These are phyloP conservation scores for Crucibulum parvulum DNA, from an alignment of 1,284 basidiomycete species.

Conservation along the genomic window DNA sequence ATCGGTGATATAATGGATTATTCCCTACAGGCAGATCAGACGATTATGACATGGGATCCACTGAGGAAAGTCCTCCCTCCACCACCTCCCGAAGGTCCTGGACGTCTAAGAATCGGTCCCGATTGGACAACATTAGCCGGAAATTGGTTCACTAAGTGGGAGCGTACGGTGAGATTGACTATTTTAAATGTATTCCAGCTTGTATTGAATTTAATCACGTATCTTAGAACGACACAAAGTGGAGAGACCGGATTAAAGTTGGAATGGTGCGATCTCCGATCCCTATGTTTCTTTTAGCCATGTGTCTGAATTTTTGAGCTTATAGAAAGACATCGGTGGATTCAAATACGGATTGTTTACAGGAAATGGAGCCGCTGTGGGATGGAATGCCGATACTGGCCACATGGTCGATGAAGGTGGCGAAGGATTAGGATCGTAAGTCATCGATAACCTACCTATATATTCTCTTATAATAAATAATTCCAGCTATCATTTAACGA, in stretches of 20 bases:
- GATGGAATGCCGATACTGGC: conserved; percentile 48
- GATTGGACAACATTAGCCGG: conserved; percentile 50
- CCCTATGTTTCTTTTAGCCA: background rate
- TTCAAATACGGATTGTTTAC: conserved; percentile 48
- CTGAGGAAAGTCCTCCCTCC: conserved; percentile 47
- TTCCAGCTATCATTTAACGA: conserved; percentile 43
- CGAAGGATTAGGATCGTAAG: conserved; percentile 40
- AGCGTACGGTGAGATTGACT: conserved; percentile 37
- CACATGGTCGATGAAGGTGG: conserved; percentile 48
- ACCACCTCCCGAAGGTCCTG: conserved; percentile 42
- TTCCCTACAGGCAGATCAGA: conserved; percentile 44
- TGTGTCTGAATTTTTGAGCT: background rate
- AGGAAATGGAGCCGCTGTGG: conserved; percentile 44
- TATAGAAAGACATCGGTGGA: conserved; percentile 41
- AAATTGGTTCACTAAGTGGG: conserved; percentile 54
- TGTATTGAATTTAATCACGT: background rate
- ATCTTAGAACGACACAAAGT: conserved; percentile 40
- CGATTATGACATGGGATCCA: conserved; percentile 50
- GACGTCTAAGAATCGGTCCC: conserved; percentile 46
- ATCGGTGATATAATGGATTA: conserved; percentile 50
- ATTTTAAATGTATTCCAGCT: too few species aligned
- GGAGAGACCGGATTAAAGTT: conserved; percentile 43
- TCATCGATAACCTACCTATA: conserved; percentile 2
- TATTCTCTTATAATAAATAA: background rate
- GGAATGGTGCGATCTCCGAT: conserved; percentile 40